Evolutionary conservation across 768 basidiomycete genomes (phyloP), one percentile per base, ranked within the genome.

Genomic region (Leucocoprinus birnbaumii): DNA sequence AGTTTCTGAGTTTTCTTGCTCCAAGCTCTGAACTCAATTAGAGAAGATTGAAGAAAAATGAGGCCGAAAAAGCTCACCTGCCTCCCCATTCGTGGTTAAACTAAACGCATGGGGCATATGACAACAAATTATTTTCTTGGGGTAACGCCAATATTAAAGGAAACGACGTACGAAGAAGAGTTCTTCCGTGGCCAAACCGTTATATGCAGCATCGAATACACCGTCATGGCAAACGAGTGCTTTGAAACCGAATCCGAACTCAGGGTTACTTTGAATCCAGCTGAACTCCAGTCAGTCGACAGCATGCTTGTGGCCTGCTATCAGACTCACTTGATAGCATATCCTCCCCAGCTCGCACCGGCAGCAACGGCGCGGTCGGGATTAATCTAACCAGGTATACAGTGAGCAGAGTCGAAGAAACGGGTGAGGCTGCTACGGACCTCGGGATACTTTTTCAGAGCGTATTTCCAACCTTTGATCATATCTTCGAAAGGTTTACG

Each of bases 211-310:
- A 62, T 92, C 89, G 61, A 94, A 94, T 66, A 94, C 90, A 8
- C 96, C 96, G 64, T 99, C 96, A 63, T 98, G 96, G 61, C 86
- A 87, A 11, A 95, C 82, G 41, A 98, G 76, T 3, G 93, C 92
- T 72, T 95, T 97, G 78, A 98, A 97, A 19, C 81, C 80, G 65
- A 94, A 93, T 3, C 80, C 86, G 59, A 78, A 91, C 61, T 96
- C 93, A 9, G 91, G 90, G 65, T 97, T 91, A 0, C 94, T 92
- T 71, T 96, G 91, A 51, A 97, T 94, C 92, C 92, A 97, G 68
- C 94, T 96, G 24, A 34, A 31, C 34, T 42, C 16, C 21, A 34
- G 41, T 27, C 8, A n/a, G 14, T 54, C 25, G 14, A 16, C 9
- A 8, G 8, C 34, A 14, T 37, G n/a, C n/a, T n/a, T n/a, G n/a